phyloP scores from a whole-genome alignment of 768 basidiomycete genomes.

The Hydnum rufescens region DNA sequence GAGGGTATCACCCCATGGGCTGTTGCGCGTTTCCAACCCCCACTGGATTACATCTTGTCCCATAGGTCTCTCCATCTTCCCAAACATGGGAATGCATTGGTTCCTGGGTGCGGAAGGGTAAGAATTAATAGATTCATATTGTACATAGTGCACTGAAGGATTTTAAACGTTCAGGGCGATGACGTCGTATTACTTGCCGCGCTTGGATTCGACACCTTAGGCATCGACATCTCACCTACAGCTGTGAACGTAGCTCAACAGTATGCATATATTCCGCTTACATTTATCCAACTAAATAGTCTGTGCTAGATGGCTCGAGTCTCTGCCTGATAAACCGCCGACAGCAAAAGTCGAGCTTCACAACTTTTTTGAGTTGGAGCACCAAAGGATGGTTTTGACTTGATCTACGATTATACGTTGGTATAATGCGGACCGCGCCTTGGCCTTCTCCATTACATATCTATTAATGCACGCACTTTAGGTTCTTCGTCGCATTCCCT shows the following conservation, averaged over 20 bases:
- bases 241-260: constrained; percentile 30
- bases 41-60: constrained; percentile 16
- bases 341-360: constrained; percentile 9
- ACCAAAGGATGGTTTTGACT: constrained; percentile 23
- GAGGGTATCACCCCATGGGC: constrained; percentile 27
- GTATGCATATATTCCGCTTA: constrained; percentile 16
- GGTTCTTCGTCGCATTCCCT: constrained; percentile 56
- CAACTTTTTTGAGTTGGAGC: constrained; percentile 36
- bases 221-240: constrained; percentile 36
- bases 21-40: constrained; percentile 17
- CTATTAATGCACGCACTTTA: constrained; percentile 12
- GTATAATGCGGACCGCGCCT: background rate
- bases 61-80: constrained; percentile 28
- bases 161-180: constrained; percentile 28
- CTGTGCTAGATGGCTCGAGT: background rate
- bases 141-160: background rate
- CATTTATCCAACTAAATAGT: constrained; percentile 12
- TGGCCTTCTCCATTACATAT: background rate
- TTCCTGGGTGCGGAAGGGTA: constrained; percentile 40
- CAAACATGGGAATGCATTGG: constrained; percentile 23
- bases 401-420: constrained; percentile 50
- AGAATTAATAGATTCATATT: background rate
- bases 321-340: background rate
- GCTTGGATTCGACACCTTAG: constrained; percentile 29
- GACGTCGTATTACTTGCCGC: constrained; percentile 36